Evolutionary conservation across 176 grass and related monocot species (phyloP).

Genomic region (Phyllostachys edulis): DNA sequence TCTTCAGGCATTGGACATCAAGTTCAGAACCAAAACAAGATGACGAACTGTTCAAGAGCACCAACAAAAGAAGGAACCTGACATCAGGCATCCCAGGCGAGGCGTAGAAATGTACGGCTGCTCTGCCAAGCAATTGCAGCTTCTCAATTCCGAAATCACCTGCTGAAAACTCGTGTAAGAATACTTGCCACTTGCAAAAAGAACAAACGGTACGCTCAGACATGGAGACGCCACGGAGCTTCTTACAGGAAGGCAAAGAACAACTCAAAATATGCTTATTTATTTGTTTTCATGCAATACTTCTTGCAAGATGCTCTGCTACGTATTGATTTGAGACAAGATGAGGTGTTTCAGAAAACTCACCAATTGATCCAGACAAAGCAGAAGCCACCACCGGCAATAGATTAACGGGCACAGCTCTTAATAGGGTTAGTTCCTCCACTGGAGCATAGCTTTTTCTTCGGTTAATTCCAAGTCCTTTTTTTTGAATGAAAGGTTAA

Average conservation of each 20-base stretch:
- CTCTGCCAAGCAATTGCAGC: not conserved
- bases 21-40: conserved; percentile 7
- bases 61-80: not conserved
- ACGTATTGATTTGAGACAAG: not conserved
- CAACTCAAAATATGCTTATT: not conserved
- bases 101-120: not conserved
- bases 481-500: no score
- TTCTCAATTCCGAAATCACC: not conserved
- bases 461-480: no score
- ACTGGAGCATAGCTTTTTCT: no score
- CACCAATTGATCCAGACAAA: not conserved
- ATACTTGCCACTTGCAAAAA: not conserved
- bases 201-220: not conserved
- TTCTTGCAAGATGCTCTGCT: not conserved
- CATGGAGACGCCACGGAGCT: not conserved
- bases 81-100: not conserved
- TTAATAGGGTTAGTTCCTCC: not conserved
- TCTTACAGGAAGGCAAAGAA: not conserved
- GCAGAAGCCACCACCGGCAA: not conserved
- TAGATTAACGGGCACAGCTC: not conserved
- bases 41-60: not conserved
- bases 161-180: not conserved
- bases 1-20: conserved; percentile 42
- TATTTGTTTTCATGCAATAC: not conserved
- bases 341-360: not conserved